A percentile compares a stretch with the other conserved stretches of the same genome.
phyloP scores from a whole-genome alignment of 257 asterid genomes.

The Salvia miltiorrhiza region DNA sequence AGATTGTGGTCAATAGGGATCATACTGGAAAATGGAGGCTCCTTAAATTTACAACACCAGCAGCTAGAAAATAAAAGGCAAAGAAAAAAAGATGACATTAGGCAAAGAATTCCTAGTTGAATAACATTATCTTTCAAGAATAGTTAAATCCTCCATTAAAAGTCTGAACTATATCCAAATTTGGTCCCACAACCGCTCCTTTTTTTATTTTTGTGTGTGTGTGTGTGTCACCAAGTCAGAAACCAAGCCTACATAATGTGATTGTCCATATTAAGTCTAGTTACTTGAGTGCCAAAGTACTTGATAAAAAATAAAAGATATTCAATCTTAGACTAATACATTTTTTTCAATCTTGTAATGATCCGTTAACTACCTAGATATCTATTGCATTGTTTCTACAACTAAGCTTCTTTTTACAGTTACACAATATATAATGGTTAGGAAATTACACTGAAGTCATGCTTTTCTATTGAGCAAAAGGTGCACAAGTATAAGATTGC shows the following conservation, averaged over 20 bases:
- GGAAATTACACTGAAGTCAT: not conserved
- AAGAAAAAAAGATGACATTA: not conserved
- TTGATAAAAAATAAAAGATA: too few species aligned
- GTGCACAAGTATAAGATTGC: not conserved
- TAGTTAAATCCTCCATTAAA: not conserved
- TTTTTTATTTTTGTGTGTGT: too few species aligned
- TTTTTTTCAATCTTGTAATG: not conserved
- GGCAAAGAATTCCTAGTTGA: not conserved
- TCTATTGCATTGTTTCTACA: not conserved
- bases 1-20: not conserved
- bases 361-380: not conserved
- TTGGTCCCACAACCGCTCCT: not conserved
- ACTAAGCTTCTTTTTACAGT: not conserved
- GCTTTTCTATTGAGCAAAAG: not conserved
- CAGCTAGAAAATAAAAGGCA: not conserved
- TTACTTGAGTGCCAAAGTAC: not conserved
- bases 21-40: not conserved
- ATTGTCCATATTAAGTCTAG: not conserved
- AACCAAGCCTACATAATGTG: not conserved
- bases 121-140: not conserved
- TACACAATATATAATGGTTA: not conserved
- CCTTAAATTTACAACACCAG: not conserved
- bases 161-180: not conserved
- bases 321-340: not conserved
- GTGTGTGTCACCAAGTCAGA: not conserved